A percentile compares a stretch with the other conserved stretches of the same genome.
phyloP scores from a whole-genome alignment of 2,329 filamentous ascomycete genomes.

The Pochonia chlamydosporia region DNA sequence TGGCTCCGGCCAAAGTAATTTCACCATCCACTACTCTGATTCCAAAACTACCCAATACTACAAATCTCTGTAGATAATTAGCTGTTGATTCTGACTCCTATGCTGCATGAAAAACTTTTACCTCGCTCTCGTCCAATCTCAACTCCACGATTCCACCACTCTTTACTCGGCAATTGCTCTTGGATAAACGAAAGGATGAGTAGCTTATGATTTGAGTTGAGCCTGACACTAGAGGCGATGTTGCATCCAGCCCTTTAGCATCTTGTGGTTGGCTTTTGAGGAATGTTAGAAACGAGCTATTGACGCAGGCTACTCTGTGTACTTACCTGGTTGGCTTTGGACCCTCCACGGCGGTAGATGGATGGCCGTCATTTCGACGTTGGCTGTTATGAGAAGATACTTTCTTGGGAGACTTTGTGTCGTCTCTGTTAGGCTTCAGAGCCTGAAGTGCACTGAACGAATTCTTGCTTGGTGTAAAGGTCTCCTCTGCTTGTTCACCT shows the following conservation, averaged over 20 bases:
- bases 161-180: conserved; percentile 36
- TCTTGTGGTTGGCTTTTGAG: background rate
- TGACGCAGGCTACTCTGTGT: background rate
- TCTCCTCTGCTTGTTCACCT: conserved; percentile 12
- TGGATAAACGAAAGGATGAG: conserved; percentile 40
- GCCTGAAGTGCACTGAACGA: conserved; percentile 23
- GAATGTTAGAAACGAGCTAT: background rate
- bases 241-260: background rate
- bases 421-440: conserved; percentile 7
- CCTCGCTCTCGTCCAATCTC: conserved; percentile 43
- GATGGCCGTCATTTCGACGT: conserved; percentile 4
- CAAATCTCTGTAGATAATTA: conserved; percentile 43
- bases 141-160: conserved; percentile 35
- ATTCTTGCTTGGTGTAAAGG: conserved; percentile 17
- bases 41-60: conserved; percentile 63
- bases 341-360: background rate
- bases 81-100: background rate
- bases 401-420: conserved; percentile 15
- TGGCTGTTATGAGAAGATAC: conserved; percentile 1
- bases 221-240: background rate
- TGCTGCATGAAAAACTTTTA: conserved; percentile 17
- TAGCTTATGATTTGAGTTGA: conserved; percentile 24
- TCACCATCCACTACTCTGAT: conserved; percentile 56
- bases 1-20: conserved; percentile 60
- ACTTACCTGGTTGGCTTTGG: background rate